phyloP scores from a whole-genome alignment of 2,329 filamentous ascomycete genomes.

The Trichoderma aggressivum region DNA sequence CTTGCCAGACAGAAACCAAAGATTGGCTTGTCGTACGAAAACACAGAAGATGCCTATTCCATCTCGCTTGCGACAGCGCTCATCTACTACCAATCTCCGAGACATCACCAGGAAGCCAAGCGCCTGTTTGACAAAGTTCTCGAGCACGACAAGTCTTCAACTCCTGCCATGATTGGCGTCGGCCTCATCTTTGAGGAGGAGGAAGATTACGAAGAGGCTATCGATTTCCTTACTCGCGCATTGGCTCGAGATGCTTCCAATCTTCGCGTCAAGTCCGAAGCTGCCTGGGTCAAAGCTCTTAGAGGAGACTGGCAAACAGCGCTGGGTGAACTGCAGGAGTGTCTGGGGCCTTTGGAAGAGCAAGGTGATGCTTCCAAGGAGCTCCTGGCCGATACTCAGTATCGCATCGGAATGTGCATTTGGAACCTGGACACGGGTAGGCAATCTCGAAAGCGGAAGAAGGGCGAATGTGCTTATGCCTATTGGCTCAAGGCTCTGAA shows the following conservation, averaged over 20 bases:
- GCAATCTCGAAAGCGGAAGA: constrained; percentile 72
- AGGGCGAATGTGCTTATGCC: constrained; percentile 67
- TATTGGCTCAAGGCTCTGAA: constrained; percentile 82
- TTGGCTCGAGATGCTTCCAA: constrained; percentile 70
- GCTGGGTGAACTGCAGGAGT: constrained; percentile 65
- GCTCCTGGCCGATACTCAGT: constrained; percentile 79
- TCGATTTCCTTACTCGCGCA: constrained; percentile 76
- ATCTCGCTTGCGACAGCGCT: constrained; percentile 80
- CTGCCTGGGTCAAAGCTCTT: constrained; percentile 87
- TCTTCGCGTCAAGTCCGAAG: constrained; percentile 75
- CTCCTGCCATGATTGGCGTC: constrained; percentile 79
- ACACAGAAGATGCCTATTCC: constrained; percentile 71
- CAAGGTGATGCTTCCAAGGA: constrained; percentile 57
- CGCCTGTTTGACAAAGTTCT: constrained; percentile 81
- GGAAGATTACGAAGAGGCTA: constrained; percentile 78
- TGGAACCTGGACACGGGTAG: constrained; percentile 80
- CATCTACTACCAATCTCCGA: constrained; percentile 85
- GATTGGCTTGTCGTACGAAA: constrained; percentile 65
- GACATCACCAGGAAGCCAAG: constrained; percentile 85
- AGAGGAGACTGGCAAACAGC: constrained; percentile 71
- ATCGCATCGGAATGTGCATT: constrained; percentile 80
- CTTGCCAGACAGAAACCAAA: constrained; percentile 58
- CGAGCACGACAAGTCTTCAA: constrained; percentile 69
- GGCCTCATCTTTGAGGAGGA: constrained; percentile 92
- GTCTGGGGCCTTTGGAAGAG: constrained; percentile 61